Evolutionary conservation across 495 filamentous ascomycete genomes (phyloP).

Genomic region (Neurospora discreta): DNA sequence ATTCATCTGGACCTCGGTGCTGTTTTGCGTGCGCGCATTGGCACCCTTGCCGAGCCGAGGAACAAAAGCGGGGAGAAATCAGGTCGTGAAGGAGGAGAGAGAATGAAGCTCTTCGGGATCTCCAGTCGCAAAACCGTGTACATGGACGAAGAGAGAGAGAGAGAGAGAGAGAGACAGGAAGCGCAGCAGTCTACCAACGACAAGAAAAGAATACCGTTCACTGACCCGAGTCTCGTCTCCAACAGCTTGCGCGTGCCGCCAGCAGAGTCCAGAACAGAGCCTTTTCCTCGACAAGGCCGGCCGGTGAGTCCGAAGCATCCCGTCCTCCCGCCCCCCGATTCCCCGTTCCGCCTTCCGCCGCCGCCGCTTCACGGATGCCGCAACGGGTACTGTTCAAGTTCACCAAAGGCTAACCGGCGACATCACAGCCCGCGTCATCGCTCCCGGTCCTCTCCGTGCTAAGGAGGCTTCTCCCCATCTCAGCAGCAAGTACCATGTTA

Average conservation of each 20-base stretch:
- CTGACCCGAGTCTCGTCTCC: neutral
- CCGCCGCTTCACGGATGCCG: neutral
- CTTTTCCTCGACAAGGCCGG: constrained; percentile 79
- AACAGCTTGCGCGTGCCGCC: constrained; percentile 37
- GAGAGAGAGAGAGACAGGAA: neutral
- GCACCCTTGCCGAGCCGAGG: constrained; percentile 11
- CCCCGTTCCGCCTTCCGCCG: neutral
- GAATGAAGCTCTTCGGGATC: neutral
- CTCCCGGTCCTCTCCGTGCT: constrained; percentile 72
- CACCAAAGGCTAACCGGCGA: neutral
- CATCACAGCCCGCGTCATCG: constrained; percentile 56
- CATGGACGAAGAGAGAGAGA: neutral
- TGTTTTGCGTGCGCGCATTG: neutral
- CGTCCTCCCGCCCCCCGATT: neutral
- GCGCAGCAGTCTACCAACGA: neutral
- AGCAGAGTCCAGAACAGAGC: constrained; percentile 46
- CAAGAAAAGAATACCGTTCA: neutral
- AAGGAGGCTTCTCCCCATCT: constrained; percentile 82
- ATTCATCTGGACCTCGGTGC: neutral
- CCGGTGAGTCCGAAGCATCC: constrained; percentile 43
- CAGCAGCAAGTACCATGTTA: constrained; percentile 78
- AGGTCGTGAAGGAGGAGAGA: neutral
- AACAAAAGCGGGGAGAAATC: neutral
- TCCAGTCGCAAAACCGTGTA: neutral
- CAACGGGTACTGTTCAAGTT: neutral